A percentile compares a stretch with the other conserved stretches of the same genome.
These are phyloP conservation scores for Pterula multifida DNA, from an alignment of 1,284 basidiomycete species.

Conservation along the genomic window DNA sequence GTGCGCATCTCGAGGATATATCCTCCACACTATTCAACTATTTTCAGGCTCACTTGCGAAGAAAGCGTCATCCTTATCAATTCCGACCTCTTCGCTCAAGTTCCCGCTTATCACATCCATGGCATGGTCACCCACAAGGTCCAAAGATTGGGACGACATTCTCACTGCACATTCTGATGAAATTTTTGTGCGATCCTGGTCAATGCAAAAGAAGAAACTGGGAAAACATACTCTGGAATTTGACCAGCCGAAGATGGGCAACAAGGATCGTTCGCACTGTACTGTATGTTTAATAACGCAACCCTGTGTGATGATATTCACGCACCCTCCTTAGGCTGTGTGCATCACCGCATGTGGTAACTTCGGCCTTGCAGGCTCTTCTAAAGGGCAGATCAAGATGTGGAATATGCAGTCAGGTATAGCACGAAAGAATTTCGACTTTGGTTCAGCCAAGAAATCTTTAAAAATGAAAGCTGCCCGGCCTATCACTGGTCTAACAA, in stretches of 20 bases:
- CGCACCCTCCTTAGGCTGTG: slow-evolving; percentile 42
- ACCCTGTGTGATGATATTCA: slow-evolving; percentile 5
- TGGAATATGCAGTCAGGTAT: slow-evolving; percentile 97
- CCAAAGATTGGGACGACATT: slow-evolving; percentile 98
- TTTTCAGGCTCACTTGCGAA: slow-evolving; percentile 67
- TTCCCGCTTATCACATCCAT: slow-evolving; percentile 69
- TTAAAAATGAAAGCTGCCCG: slow-evolving; percentile 37
- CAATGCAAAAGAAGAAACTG: slow-evolving; percentile 69
- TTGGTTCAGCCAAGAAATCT: slow-evolving; percentile 35
- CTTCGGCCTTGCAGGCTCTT: slow-evolving; percentile 80
- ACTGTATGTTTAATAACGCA: slow-evolving; percentile 33
- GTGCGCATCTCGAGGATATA: slow-evolving; percentile 22
- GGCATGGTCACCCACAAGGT: slow-evolving; percentile 68
- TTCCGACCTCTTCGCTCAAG: slow-evolving; percentile 73
- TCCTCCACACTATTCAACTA: neutral
- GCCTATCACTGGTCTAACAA: slow-evolving; percentile 72
- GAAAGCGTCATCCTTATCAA: slow-evolving; percentile 73
- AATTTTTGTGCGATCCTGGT: slow-evolving; percentile 76
- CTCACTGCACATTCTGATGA: slow-evolving; percentile 83
- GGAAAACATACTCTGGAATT: slow-evolving; percentile 64
- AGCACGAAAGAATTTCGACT: slow-evolving; percentile 64
- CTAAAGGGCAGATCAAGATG: slow-evolving; percentile 70
- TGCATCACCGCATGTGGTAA: slow-evolving; percentile 94
- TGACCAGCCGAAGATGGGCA: slow-evolving; percentile 35
- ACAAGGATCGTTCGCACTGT: slow-evolving; percentile 30